Evolutionary conservation across 768 basidiomycete genomes (phyloP), one percentile per base, ranked within the genome.

Genomic region (Pleurotus platypus): DNA sequence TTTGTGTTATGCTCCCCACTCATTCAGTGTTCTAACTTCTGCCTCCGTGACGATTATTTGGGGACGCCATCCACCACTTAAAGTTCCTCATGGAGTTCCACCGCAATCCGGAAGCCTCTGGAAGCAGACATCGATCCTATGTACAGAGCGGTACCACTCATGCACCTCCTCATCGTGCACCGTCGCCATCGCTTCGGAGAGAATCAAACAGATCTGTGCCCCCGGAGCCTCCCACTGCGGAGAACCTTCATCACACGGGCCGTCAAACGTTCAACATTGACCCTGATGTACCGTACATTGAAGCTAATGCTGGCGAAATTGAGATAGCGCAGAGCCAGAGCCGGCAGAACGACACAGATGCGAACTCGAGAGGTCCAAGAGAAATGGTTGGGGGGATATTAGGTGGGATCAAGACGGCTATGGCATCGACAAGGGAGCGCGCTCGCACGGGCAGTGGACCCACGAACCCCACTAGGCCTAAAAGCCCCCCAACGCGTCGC

Each of bases 371-470:
- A 27, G 26, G 24, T n/a, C 18, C 35, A 60, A 49, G 49, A 46
- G 38, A 54, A 54, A 58, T 60, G 45, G 60, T 56, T 47, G 58
- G 58, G 39, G 61, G 56, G 24, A 43, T 61, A 37, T 49, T 58
- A 12, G 60, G 26, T 12, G 45, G 53, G 7, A 27, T 56, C 15
- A 56, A 43, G 50, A 46, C 11, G n/a, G 40, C 26, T 55, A 22
- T 55, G 39, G 20, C 49, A 15, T 35, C 30, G 30, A 35, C 30
- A 35, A 27, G 26, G 2, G 42, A 45, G 8, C 42, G 42, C 20
- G 37, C 26, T 12, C 13, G 26, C 37, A 30, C 13, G 20, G n/a
- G 26, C 26, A 27, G 27, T 50, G 13, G 26, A 11, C 13, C 49
- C 37, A 15, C 16, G 49, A 26, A 27, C 26, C 11, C 30, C 37